Evolutionary conservation across 2,329 filamentous ascomycete genomes (phyloP).

Genomic region (Colletotrichum musae): DNA sequence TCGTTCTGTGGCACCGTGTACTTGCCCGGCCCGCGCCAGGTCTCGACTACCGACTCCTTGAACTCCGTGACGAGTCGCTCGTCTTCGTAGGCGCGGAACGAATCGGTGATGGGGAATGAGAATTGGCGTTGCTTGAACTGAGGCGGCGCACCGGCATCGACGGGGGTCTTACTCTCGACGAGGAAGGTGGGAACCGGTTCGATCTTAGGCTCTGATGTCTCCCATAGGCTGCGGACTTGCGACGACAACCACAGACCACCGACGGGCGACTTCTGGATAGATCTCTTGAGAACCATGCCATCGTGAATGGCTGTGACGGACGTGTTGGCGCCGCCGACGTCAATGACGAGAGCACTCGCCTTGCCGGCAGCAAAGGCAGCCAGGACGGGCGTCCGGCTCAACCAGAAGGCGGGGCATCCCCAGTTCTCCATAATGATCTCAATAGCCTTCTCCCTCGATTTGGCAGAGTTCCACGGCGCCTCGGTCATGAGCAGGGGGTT

Average conservation of each 20-base stretch:
- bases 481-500: conserved; percentile 95
- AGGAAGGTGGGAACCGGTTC: conserved; percentile 88
- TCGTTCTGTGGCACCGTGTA: conserved; percentile 78
- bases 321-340: conserved; percentile 89
- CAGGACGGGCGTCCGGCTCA: conserved; percentile 90
- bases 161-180: conserved; percentile 87
- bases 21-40: conserved; percentile 86
- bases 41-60: conserved; percentile 97
- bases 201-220: conserved; percentile 76
- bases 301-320: conserved; percentile 94
- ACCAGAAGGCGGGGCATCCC: conserved; percentile 95
- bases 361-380: conserved; percentile 94
- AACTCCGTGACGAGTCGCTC: conserved; percentile 95
- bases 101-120: conserved; percentile 71
- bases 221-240: conserved; percentile 88
- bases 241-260: conserved; percentile 92
- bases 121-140: conserved; percentile 84
- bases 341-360: conserved; percentile 91
- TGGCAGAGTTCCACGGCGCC: conserved; percentile 90
- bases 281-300: conserved; percentile 93
- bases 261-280: conserved; percentile 86
- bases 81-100: conserved; percentile 88
- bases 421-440: conserved; percentile 98
- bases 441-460: conserved; percentile 92
- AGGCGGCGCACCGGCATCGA: conserved; percentile 86